phyloP scores from a whole-genome alignment of 139 green algal species.

The Coccomyxa sp. region DNA sequence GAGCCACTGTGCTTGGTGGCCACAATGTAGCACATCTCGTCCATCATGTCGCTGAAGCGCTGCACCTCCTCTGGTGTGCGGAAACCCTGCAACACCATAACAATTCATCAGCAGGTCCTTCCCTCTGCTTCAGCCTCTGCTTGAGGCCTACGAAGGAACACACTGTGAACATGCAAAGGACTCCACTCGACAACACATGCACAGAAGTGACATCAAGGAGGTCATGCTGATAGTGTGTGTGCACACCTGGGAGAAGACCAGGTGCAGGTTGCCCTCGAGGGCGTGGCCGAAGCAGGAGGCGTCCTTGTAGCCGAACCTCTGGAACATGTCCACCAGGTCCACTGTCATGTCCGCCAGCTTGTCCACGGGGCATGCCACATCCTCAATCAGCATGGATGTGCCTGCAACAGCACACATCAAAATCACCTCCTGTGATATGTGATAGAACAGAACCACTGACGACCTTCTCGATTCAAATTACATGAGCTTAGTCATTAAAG shows the following conservation, averaged over 20 bases:
- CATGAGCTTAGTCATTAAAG: too few species aligned
- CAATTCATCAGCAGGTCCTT: background rate
- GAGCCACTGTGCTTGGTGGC: conserved; percentile 89
- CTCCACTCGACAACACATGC: background rate
- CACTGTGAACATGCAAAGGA: background rate
- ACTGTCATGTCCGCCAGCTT: conserved; percentile 94
- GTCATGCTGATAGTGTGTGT: too few species aligned
- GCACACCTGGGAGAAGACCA: conserved; percentile 88
- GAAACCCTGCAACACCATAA: conserved; percentile 64
- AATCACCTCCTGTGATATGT: background rate
- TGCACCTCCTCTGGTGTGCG: conserved; percentile 88
- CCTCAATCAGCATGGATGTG: conserved; percentile 95
- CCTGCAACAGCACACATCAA: conserved; percentile 33
- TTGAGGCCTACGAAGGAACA: background rate
- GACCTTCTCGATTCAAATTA: too few species aligned
- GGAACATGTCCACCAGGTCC: conserved; percentile 93
- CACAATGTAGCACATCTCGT: conserved; percentile 97
- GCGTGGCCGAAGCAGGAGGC: conserved; percentile 95
- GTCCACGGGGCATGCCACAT: conserved; percentile 94
- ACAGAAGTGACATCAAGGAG: too few species aligned
- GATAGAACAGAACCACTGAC: too few species aligned
- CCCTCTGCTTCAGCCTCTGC: background rate
- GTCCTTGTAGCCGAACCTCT: conserved; percentile 82
- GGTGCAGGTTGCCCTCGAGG: conserved; percentile 96
- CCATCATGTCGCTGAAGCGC: conserved; percentile 91